Evolutionary conservation across 495 filamentous ascomycete species (phyloP).

Genomic region (Aeminium ludgeri): DNA sequence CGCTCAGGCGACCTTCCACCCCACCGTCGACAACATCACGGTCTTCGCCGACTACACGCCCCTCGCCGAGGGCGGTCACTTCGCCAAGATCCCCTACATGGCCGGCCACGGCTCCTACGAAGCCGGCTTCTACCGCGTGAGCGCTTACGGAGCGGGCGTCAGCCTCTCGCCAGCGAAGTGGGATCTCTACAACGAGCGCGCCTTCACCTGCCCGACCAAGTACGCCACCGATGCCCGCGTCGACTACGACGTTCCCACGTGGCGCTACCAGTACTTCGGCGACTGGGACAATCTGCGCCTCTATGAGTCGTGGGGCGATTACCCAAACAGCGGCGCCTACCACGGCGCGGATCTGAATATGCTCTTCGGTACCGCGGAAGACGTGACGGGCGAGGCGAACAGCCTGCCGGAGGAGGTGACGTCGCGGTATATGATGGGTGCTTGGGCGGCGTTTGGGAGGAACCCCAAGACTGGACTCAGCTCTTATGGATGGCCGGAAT

Average conservation of each 20-base stretch:
- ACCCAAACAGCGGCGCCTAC: slow-evolving; percentile 12
- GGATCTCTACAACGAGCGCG: slow-evolving; percentile 2
- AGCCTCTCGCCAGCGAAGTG: background rate
- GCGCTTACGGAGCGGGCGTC: background rate
- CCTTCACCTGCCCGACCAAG: slow-evolving; percentile 5
- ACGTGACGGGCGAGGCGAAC: slow-evolving; percentile 6
- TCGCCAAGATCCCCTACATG: slow-evolving; percentile 3
- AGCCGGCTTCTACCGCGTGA: slow-evolving; percentile 1
- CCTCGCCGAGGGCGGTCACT: background rate
- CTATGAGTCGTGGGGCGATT: background rate
- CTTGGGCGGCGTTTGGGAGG: slow-evolving; percentile 12
- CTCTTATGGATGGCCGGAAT: slow-evolving; percentile 9
- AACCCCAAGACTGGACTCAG: slow-evolving; percentile 7
- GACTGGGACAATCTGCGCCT: slow-evolving; percentile 13
- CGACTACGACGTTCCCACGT: background rate
- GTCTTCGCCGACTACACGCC: slow-evolving; percentile 4
- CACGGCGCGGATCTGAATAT: slow-evolving; percentile 11
- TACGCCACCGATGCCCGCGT: background rate
- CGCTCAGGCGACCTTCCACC: slow-evolving; percentile 2
- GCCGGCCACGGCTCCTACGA: slow-evolving; percentile 4
- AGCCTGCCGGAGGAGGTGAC: slow-evolving; percentile 8
- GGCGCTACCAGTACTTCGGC: slow-evolving; percentile 10
- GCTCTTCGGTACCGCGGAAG: slow-evolving; percentile 12
- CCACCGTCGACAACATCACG: slow-evolving; percentile 1
- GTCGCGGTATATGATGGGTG: slow-evolving; percentile 9